Evolutionary conservation across 2,329 filamentous ascomycete genomes (phyloP).

Genomic region (Pseudocercospora vitis): DNA sequence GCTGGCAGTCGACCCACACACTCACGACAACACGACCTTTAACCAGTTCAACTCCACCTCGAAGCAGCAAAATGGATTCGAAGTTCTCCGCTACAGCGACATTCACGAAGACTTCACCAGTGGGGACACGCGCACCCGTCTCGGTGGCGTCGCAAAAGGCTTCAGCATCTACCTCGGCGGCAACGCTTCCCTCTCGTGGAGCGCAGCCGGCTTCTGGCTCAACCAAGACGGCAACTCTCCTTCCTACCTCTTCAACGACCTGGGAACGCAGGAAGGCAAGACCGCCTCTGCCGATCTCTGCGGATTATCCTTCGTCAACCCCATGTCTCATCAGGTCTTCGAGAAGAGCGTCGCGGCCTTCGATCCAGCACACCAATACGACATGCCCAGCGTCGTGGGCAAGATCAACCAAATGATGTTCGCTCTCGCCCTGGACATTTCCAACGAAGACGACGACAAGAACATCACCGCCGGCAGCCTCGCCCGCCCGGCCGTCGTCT

Average conservation of each 20-base stretch:
- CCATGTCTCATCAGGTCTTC: constrained; percentile 11
- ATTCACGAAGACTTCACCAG: constrained; percentile 12
- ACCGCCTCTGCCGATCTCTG: constrained; percentile 11
- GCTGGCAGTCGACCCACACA: constrained; percentile 9
- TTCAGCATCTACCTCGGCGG: constrained; percentile 22
- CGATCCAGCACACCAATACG: constrained; percentile 13
- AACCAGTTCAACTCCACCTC: constrained; percentile 9
- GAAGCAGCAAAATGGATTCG: constrained; percentile 22
- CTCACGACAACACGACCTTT: constrained; percentile 17
- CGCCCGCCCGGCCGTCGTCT: constrained; percentile 17
- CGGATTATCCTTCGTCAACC: constrained; percentile 22
- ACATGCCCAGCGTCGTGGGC: constrained; percentile 13
- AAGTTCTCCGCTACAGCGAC: constrained; percentile 19
- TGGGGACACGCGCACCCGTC: constrained; percentile 14
- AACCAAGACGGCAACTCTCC: constrained; percentile 19
- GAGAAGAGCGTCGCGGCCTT: constrained; percentile 6
- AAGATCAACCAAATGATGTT: constrained; percentile 31
- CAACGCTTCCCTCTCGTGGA: constrained; percentile 15
- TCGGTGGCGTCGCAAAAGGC: constrained; percentile 21
- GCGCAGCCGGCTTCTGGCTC: constrained; percentile 11
- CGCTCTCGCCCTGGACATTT: constrained; percentile 20
- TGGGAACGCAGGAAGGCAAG: constrained; percentile 8
- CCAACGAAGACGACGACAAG: constrained; percentile 20
- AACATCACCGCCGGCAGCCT: constrained; percentile 9
- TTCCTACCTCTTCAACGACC: constrained; percentile 21